phyloP scores from a whole-genome alignment of 2,329 filamentous ascomycete genomes.

The Ascochyta rabiei region DNA sequence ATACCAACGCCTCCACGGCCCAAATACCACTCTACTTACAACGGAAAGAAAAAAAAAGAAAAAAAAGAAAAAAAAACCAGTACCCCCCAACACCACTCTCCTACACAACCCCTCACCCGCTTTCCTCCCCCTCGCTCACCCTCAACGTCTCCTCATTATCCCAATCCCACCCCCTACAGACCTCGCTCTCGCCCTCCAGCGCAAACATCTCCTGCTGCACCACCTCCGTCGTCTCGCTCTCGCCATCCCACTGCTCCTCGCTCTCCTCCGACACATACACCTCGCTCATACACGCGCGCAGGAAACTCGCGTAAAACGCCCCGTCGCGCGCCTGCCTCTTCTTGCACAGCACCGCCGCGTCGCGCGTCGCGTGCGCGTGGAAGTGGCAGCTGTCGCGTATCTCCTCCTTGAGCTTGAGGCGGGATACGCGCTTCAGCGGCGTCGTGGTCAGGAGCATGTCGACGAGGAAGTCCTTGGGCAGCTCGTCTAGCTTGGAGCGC shows the following conservation, averaged over 20 bases:
- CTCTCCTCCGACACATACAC: slow-evolving; percentile 17
- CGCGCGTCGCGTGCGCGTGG: slow-evolving; percentile 10
- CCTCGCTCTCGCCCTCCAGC: slow-evolving; percentile 14
- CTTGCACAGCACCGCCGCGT: slow-evolving; percentile 6
- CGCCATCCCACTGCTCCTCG: slow-evolving; percentile 14
- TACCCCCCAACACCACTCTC: not conserved
- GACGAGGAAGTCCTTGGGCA: slow-evolving; percentile 18
- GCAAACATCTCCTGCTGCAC: slow-evolving; percentile 18
- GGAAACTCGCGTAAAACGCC: slow-evolving; percentile 14
- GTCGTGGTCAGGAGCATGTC: slow-evolving; percentile 18
- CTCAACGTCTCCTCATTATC: slow-evolving; percentile 18
- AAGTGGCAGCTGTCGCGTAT: slow-evolving; percentile 16
- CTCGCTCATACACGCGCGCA: slow-evolving; percentile 18
- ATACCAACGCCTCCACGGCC: not conserved
- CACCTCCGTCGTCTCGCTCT: slow-evolving; percentile 18
- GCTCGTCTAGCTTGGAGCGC: slow-evolving; percentile 6
- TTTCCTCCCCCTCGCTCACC: slow-evolving; percentile 16
- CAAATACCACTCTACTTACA: not conserved
- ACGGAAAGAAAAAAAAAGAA: too few species aligned
- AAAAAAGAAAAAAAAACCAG: too few species aligned
- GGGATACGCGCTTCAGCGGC: slow-evolving; percentile 10
- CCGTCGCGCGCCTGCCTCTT: slow-evolving; percentile 10
- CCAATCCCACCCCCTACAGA: slow-evolving; percentile 16
- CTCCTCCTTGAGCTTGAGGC: slow-evolving; percentile 15
- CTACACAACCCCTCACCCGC: slow-evolving; percentile 1